Conservation (phyloP, 805 yeast species). For the Teunomyces cretensis region DNA sequence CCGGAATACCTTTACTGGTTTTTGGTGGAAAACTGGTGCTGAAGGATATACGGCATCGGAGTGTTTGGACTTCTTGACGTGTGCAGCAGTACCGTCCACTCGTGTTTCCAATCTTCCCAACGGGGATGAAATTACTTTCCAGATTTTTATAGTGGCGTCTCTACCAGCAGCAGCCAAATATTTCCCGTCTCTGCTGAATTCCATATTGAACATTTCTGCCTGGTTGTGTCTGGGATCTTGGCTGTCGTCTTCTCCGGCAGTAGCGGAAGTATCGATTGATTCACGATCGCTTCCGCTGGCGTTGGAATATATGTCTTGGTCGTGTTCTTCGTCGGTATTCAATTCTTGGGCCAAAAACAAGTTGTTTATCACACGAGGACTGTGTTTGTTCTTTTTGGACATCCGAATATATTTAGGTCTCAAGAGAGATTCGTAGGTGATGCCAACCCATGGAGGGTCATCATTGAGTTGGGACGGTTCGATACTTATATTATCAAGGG, state of each 20-base stretch:
- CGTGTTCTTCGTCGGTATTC: constrained; percentile 14
- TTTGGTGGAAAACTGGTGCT: constrained; percentile 78
- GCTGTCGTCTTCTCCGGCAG: constrained; percentile 6
- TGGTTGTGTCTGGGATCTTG: constrained; percentile 11
- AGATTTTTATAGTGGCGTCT: constrained; percentile 63
- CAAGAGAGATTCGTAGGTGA: constrained; percentile 41
- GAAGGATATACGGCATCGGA: constrained; percentile 30
- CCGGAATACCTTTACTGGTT: constrained; percentile 56
- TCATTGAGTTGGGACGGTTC: constrained; percentile 11
- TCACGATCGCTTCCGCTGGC: constrained; percentile 6
- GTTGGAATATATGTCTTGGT: constrained; percentile 8
- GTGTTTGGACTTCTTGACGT: constrained; percentile 17
- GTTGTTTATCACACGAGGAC: constrained; percentile 48
- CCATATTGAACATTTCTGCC: constrained; percentile 68
- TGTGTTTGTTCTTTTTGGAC: constrained; percentile 44
- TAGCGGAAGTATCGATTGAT: constrained; percentile 3
- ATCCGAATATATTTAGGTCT: constrained; percentile 58
- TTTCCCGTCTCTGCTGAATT: constrained; percentile 78
- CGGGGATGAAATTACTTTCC: constrained; percentile 79
- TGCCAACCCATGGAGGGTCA: constrained; percentile 29
- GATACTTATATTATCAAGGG: neutral
- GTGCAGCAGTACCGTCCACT: neutral
- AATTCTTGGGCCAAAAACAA: constrained; percentile 69
- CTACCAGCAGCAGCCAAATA: constrained; percentile 84
- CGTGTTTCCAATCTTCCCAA: constrained; percentile 56